Evolutionary conservation across 805 yeast genomes (phyloP), one percentile per base, ranked within the genome.

Genomic region (Pichia sporocuriosa): DNA sequence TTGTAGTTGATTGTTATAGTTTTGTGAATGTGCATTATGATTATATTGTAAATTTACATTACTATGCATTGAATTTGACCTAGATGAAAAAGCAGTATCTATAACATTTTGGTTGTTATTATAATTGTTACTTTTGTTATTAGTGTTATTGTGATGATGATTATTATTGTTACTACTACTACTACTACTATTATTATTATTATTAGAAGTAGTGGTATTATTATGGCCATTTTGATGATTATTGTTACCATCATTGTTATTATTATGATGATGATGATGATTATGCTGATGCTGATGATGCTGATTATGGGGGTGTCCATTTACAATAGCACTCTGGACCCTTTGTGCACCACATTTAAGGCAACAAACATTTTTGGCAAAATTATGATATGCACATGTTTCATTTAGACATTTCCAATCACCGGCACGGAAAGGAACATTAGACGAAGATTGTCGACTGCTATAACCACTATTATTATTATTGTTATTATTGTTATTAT

Each of bases 351-450:
- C 94, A 65, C 97, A 88, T 58, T 90, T 81, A 57, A 88, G 70
- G 59, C 97, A 88, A 44, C 81, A 78, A 43, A 85, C 69, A 60
- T 88, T 88, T 56, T 88, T 88, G 3, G 96, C 96, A 69, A 88
- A 88, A 61, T 88, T 88, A 62, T 88, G 96, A 61, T 89, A 89
- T 26, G 79, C 72, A 60, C 96, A 89, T 21, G 75, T 68, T 42
- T 82, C 89, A 48, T 75, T 78, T 22, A 75, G 69, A 67, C 96
- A 89, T 61, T 87, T 88, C 96, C 96, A 89, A 63, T 88, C 97
- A 39, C 96, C 96, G 3, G 96, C 96, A 53, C 97, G 74, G 63
- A 89, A 89, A 24, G 96, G 96, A n/a, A 89, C 94, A 53, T 77
- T 68, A 4, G 65, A 58, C 11, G 65, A 58, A 10, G 59, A 45